These are phyloP conservation scores for Hyaloscypha hepaticicola DNA, from an alignment of 495 filamentous ascomycete genomes.

Conservation along the genomic window DNA sequence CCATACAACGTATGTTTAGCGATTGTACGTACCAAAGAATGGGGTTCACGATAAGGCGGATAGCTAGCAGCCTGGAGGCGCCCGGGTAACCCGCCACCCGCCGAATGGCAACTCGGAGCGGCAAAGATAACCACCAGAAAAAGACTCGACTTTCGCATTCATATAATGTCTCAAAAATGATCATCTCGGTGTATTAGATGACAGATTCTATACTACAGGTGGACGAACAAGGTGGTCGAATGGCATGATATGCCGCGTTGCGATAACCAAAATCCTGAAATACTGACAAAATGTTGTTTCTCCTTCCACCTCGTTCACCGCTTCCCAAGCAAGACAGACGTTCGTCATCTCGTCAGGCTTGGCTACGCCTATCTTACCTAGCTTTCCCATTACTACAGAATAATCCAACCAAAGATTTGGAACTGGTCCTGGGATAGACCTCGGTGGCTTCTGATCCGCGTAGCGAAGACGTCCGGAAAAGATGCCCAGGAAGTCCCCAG, in stretches of 20 bases:
- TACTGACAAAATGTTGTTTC: constrained; percentile 7
- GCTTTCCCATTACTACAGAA: constrained; percentile 13
- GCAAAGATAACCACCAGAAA: not conserved
- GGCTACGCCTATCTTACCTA: constrained; percentile 19
- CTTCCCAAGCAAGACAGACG: constrained; percentile 26
- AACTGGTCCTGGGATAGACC: constrained; percentile 17
- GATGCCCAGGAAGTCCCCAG: constrained; percentile 26
- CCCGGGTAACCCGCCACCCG: not conserved
- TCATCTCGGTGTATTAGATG: too few relatives aligned
- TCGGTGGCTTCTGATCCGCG: constrained; percentile 18
- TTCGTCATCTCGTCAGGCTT: constrained; percentile 23
- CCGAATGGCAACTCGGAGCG: not conserved
- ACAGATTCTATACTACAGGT: too few relatives aligned
- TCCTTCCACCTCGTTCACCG: constrained; percentile 16
- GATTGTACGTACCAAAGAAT: too few relatives aligned
- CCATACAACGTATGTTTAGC: too few relatives aligned
- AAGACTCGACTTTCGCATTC: not conserved
- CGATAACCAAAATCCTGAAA: constrained; percentile 14
- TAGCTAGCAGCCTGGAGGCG: too few relatives aligned
- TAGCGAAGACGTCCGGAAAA: constrained; percentile 24
- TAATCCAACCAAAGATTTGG: constrained; percentile 19
- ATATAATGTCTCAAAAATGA: too few relatives aligned
- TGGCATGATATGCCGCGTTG: constrained; percentile 1
- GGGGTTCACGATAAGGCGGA: too few relatives aligned
- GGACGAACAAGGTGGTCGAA: too few relatives aligned